These are phyloP conservation scores for Podaxis carcinomalis DNA, from an alignment of 768 basidiomycete species.

Conservation along the genomic window DNA sequence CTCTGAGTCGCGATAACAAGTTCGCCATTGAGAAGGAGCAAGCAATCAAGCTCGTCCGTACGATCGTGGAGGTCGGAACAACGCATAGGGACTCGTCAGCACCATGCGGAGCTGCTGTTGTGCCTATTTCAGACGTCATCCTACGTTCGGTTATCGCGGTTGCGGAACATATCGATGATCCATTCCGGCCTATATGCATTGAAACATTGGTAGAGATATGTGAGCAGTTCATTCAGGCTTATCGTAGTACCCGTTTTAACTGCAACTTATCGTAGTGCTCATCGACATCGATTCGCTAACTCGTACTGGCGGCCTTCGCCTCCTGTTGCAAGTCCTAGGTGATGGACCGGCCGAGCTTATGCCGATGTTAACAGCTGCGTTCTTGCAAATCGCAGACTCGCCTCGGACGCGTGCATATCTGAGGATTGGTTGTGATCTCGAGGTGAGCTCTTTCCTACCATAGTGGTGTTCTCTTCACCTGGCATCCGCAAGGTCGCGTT, in stretches of 20 bases:
- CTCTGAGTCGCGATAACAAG: conserved; percentile 82
- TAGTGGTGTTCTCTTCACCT: not conserved
- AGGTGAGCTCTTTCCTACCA: conserved; percentile 46
- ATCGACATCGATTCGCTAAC: conserved; percentile 83
- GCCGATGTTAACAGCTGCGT: conserved; percentile 71
- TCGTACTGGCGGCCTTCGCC: conserved; percentile 78
- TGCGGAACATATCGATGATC: conserved; percentile 90
- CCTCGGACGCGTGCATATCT: conserved; percentile 79
- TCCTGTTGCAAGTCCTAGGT: conserved; percentile 81
- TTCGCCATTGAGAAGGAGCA: conserved; percentile 87
- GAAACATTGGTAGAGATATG: conserved; percentile 89
- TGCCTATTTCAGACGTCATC: conserved; percentile 69
- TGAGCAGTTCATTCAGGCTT: conserved; percentile 31
- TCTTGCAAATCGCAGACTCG: conserved; percentile 81
- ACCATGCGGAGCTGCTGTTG: conserved; percentile 36
- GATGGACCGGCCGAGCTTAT: conserved; percentile 86
- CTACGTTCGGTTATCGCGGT: conserved; percentile 90
- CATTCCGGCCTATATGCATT: conserved; percentile 75
- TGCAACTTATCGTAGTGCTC: conserved; percentile 49
- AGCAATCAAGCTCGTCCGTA: conserved; percentile 83
- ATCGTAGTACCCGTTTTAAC: not conserved
- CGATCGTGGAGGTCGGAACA: conserved; percentile 74
- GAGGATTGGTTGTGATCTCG: conserved; percentile 80
- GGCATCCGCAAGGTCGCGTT: conserved; percentile 61
- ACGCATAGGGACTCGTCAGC: conserved; percentile 42